Percentiles rank a stretch among this genome's conserved stretches.
phyloP scores from a whole-genome alignment of 1,284 basidiomycete genomes.

The Heterobasidion irregulare region DNA sequence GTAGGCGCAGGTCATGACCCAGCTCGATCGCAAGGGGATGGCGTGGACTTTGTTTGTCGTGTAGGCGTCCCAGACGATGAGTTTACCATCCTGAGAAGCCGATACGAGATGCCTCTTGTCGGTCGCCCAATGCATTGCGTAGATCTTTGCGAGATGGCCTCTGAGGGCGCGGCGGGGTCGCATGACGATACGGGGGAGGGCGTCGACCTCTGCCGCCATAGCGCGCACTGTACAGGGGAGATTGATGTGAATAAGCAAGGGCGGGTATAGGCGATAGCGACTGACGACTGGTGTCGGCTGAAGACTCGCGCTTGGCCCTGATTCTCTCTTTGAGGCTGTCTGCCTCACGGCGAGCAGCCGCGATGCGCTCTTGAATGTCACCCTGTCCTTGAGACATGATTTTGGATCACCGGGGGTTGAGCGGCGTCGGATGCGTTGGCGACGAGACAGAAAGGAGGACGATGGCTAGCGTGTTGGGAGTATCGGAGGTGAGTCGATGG shows the following conservation, averaged over 20 bases:
- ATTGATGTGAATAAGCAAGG: constrained; percentile 2
- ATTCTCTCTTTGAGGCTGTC: constrained; percentile 98
- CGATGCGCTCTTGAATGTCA: constrained; percentile 92
- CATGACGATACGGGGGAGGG: constrained; percentile 93
- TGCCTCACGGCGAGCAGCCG: constrained; percentile 91
- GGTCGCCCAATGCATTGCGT: constrained; percentile 98
- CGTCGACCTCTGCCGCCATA: constrained; percentile 94
- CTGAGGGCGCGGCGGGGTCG: constrained; percentile 90
- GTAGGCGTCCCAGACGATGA: constrained; percentile 99
- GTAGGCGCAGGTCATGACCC: constrained; percentile 99
- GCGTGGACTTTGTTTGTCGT: constrained; percentile 99
- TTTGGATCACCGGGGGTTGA: constrained; percentile 9
- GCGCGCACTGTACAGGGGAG: constrained; percentile 78
- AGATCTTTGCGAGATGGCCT: constrained; percentile 98
- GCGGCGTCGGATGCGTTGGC: constrained; percentile 3
- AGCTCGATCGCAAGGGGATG: constrained; percentile 93
- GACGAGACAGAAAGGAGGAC: constrained; percentile 1
- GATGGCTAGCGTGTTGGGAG: not conserved
- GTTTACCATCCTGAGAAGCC: constrained; percentile 97
- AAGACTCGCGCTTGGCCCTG: constrained; percentile 87
- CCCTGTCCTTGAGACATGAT: constrained; percentile 72
- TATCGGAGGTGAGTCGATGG: not conserved
- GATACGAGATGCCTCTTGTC: constrained; percentile 97
- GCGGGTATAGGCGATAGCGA: constrained; percentile 15
- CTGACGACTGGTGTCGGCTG: constrained; percentile 93